Base-by-base conservation (phyloP, 1,139 yeast genomes). In the Suhomyces bolitotheri region DNA sequence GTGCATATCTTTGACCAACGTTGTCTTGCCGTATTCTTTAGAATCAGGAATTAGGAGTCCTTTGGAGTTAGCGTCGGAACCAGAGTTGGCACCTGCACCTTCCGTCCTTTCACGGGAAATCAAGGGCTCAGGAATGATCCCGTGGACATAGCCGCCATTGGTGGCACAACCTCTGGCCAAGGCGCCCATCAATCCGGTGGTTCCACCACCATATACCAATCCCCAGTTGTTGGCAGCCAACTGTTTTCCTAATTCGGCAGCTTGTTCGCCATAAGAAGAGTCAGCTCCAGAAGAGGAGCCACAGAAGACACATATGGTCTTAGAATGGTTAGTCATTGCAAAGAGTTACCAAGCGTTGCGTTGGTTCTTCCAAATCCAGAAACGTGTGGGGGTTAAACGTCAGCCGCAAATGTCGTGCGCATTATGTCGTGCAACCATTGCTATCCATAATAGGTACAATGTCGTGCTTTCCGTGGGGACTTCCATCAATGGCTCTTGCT, bases 181-280 rank as follows among this genome's bases (percentile, higher is more conserved):
- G 2, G 80, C 69, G 2, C 96, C 96, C 96, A 87, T 88, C 37
- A 87, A 60, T 4, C 95, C 92, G 2, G 85, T 82, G 20, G 92
- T 80, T 13, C 96, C 96, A 27, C 96, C 96, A 20, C 96, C 96
- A 53, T 88, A 88, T 7, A 88, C 95, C 31, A 88, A 66, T 4
- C 89, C 89, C 81, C 88, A 84, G 39, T 74, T 68, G 39, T 70
- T 66, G 19, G 60, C 53, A 14, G 88, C 84, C 44, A 87, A 58
- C 22, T 70, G 52, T 32, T 64, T 49, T 13, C 95, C 96, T 27
- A 88, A 65, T 20, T 67, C 56, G 12, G 64, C 51, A 2, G 95
- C 92, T 21, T 68, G 67, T 4, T 65, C 66, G 10, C 80, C 66
- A 53, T 61, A 85, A 4, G 53, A 49, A 4, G 71, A 66, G 38